Conservation (phyloP, 2,329 filamentous ascomycete genomes). For the Dactylonectria estremocensis region DNA sequence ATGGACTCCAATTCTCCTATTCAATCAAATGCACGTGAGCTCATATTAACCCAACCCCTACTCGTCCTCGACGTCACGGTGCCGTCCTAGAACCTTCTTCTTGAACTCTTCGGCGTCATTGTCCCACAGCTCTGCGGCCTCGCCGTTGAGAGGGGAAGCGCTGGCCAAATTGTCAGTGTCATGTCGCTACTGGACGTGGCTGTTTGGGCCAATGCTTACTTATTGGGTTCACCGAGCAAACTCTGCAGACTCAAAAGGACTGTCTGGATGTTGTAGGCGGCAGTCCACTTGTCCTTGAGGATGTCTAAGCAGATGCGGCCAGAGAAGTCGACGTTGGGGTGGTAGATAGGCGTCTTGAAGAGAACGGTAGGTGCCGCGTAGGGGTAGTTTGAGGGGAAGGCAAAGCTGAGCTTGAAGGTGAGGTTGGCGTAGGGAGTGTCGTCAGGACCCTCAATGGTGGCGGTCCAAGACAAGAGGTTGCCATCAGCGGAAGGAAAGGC, state of each 20-base stretch:
- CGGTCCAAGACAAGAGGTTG: slow-evolving; percentile 93
- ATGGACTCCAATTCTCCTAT: slow-evolving; percentile 61
- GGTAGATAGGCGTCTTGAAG: slow-evolving; percentile 99
- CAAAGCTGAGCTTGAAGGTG: slow-evolving; percentile 92
- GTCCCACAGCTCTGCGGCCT: slow-evolving; percentile 97
- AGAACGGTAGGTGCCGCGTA: slow-evolving; percentile 92
- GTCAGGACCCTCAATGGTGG: slow-evolving; percentile 91
- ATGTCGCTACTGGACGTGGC: not conserved
- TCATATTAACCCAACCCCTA: slow-evolving; percentile 49
- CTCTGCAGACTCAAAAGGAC: slow-evolving; percentile 95
- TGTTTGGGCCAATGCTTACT: slow-evolving; percentile 73
- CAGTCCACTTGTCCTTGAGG: slow-evolving; percentile 98
- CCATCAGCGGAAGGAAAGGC: slow-evolving; percentile 94
- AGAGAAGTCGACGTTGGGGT: slow-evolving; percentile 98
- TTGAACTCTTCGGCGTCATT: slow-evolving; percentile 90
- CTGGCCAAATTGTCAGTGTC: slow-evolving; percentile 62
- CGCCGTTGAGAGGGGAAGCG: slow-evolving; percentile 93
- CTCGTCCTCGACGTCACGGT: slow-evolving; percentile 77
- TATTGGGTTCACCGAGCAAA: slow-evolving; percentile 96
- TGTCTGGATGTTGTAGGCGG: slow-evolving; percentile 96
- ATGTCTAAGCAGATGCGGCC: slow-evolving; percentile 98
- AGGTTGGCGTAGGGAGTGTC: slow-evolving; percentile 93
- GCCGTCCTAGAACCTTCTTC: slow-evolving; percentile 76
- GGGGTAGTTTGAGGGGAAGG: slow-evolving; percentile 93
- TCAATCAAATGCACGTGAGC: slow-evolving; percentile 43